Conservation (phyloP, 345 rosid species). For the Erucastrum elatum region DNA sequence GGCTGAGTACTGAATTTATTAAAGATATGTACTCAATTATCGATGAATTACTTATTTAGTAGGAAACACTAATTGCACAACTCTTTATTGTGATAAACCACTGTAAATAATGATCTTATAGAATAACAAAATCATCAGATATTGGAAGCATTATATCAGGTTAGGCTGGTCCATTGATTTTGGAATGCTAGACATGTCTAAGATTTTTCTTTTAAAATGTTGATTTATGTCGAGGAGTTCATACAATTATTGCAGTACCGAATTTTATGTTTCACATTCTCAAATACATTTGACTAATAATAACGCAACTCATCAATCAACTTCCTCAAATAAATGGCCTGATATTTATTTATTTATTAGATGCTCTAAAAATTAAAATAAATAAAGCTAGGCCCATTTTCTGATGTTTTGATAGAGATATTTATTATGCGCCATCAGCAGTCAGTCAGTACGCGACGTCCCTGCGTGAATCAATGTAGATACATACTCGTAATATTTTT, state of each 20-base stretch:
- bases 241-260: neutral
- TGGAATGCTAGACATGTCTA: neutral
- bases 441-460: neutral
- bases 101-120: neutral
- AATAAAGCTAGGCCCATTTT: neutral
- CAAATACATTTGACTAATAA: neutral
- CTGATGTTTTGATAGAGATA: neutral
- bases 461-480: constrained; percentile 2
- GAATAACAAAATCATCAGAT: neutral
- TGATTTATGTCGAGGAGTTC: neutral
- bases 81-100: neutral
- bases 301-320: constrained; percentile 9
- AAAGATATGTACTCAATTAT: neutral
- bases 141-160: neutral
- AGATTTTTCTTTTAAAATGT: neutral
- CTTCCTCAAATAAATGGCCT: neutral
- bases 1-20: neutral
- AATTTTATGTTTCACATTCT: neutral
- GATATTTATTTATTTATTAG: neutral
- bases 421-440: constrained; percentile 4
- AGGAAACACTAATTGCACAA: neutral
- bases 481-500: neutral
- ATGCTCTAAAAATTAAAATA: neutral
- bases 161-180: neutral
- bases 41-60: neutral